These are phyloP conservation scores for Solanum bukasovii DNA, from an alignment of 257 asterid species.

Conservation along the genomic window DNA sequence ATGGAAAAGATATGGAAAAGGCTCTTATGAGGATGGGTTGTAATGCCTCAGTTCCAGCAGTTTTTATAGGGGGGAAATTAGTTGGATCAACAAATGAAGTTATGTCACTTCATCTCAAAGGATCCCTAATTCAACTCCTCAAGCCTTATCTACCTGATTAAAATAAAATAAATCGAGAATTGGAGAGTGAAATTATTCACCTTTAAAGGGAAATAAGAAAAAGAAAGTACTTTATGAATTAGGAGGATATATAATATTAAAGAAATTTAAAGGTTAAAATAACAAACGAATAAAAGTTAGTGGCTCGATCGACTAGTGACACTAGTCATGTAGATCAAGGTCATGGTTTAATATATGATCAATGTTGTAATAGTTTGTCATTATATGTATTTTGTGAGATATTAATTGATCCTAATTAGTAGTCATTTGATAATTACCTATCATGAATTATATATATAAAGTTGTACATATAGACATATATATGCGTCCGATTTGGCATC, in stretches of 20 bases:
- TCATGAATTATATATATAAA: too few relatives aligned
- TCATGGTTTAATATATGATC: neutral
- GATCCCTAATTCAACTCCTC: slow-evolving; percentile 42
- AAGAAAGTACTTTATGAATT: neutral
- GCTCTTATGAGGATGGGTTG: slow-evolving; percentile 46
- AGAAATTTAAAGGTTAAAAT: neutral
- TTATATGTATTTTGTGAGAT: neutral
- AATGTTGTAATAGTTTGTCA: neutral
- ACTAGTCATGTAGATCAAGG: neutral
- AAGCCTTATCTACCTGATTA: slow-evolving; percentile 14
- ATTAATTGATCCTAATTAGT: neutral
- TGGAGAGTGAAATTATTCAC: neutral
- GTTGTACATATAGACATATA: too few relatives aligned
- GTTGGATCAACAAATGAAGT: slow-evolving; percentile 76
- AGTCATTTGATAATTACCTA: neutral
- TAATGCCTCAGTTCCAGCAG: slow-evolving; percentile 51
- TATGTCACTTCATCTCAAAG: slow-evolving; percentile 77
- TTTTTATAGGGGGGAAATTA: slow-evolving; percentile 52
- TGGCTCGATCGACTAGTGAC: neutral
- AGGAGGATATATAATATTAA: neutral
- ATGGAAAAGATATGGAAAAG: slow-evolving; percentile 56
- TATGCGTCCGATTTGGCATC: too few relatives aligned
- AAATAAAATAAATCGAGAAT: neutral
- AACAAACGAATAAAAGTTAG: neutral
- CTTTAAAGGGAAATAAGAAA: neutral